Evolutionary conservation across 2,329 filamentous ascomycete genomes (phyloP).

Genomic region (Fusarium sp.): DNA sequence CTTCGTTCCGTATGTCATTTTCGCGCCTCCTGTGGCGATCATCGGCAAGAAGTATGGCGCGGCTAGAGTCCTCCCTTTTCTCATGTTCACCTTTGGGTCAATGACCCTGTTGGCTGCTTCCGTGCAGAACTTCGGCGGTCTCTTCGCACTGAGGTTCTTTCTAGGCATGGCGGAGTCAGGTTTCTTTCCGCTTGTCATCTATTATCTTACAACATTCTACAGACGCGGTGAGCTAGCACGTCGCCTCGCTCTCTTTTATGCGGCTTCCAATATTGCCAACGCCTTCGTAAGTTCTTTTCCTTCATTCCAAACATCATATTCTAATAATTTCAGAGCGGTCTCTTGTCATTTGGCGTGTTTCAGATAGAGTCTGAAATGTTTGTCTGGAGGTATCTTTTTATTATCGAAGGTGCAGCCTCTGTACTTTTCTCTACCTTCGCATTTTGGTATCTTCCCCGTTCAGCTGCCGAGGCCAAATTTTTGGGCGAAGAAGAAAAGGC

Average conservation of each 20-base stretch:
- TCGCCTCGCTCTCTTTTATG: slow-evolving; percentile 14
- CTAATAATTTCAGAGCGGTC: not conserved
- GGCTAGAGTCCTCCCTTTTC: slow-evolving; percentile 1
- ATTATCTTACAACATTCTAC: slow-evolving; percentile 17
- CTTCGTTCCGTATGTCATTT: slow-evolving; percentile 19
- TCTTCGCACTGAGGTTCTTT: slow-evolving; percentile 14
- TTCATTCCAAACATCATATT: accelerated
- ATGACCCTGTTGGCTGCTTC: slow-evolving; percentile 15
- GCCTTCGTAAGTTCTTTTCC: not conserved
- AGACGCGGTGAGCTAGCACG: slow-evolving; percentile 11
- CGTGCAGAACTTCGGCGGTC: slow-evolving; percentile 10
- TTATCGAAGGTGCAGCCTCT: slow-evolving; percentile 12
- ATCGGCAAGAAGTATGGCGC: slow-evolving; percentile 11
- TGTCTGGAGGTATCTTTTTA: slow-evolving; percentile 16
- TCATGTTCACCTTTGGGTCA: slow-evolving; percentile 14
- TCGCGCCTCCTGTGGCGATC: slow-evolving; percentile 9
- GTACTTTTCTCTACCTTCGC: slow-evolving; percentile 12
- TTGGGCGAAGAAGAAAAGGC: slow-evolving; percentile 13
- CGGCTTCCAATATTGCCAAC: slow-evolving; percentile 12
- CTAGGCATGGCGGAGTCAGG: slow-evolving; percentile 11
- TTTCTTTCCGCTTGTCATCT: slow-evolving; percentile 16
- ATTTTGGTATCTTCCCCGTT: slow-evolving; percentile 19
- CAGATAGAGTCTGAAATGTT: slow-evolving; percentile 11
- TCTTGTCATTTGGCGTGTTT: slow-evolving; percentile 9
- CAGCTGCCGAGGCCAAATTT: slow-evolving; percentile 7